These are phyloP conservation scores for Reutealis trisperma DNA, from an alignment of 345 rosid species.

Conservation along the genomic window DNA sequence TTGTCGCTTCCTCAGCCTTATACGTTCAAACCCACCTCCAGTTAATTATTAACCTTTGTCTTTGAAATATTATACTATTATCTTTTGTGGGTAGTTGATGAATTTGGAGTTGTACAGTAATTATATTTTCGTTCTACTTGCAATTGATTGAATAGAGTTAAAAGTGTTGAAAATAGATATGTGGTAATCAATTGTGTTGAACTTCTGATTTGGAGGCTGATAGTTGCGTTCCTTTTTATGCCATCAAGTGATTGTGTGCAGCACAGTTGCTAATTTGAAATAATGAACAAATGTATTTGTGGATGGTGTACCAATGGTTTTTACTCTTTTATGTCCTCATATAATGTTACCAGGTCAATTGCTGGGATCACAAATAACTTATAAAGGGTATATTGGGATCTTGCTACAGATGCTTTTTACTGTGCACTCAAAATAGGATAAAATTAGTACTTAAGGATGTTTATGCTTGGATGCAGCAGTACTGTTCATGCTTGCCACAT, in stretches of 20 bases:
- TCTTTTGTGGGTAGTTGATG: not conserved
- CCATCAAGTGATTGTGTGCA: not conserved
- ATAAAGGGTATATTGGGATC: not conserved
- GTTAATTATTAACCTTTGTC: constrained; percentile 9
- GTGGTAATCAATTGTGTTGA: not conserved
- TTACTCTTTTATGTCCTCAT: no score
- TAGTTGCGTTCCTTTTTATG: not conserved
- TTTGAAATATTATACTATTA: not conserved
- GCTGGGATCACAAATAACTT: not conserved
- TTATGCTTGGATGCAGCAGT: not conserved
- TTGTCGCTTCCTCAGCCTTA: constrained; percentile 74
- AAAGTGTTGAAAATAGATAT: not conserved
- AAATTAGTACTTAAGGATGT: not conserved
- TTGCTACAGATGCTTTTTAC: not conserved
- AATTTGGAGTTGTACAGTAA: not conserved
- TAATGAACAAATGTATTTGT: not conserved
- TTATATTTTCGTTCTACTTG: not conserved
- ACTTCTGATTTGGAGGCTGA: constrained; percentile 3
- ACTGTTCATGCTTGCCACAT: not conserved
- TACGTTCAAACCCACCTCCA: constrained; percentile 66
- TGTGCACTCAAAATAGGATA: not conserved
- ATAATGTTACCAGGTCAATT: not conserved
- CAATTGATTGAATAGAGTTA: not conserved
- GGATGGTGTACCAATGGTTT: no score
- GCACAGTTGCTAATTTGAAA: not conserved